Conservation (phyloP, 345 rosid species). For the Firmiana major region DNA sequence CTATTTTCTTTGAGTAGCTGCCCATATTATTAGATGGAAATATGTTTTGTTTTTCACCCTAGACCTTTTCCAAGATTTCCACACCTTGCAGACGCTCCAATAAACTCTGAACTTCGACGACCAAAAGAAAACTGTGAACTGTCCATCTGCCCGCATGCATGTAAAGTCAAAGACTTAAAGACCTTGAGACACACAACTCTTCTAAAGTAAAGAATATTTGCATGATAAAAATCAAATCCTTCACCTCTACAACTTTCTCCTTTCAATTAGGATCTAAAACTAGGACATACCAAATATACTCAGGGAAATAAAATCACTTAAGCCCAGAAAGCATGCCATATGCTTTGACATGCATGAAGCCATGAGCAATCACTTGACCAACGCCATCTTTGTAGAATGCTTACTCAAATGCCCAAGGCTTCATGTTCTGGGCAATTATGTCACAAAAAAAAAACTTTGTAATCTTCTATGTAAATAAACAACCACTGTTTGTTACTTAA, state of each 20-base stretch:
- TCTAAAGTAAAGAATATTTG: too few species aligned
- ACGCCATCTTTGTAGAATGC: not conserved
- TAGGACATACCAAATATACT: not conserved
- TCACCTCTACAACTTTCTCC: not conserved
- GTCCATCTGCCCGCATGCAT: too few species aligned
- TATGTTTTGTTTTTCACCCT: too few species aligned
- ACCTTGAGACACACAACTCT: not conserved
- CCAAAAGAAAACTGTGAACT: too few species aligned
- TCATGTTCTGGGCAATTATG: not conserved
- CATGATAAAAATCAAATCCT: not conserved
- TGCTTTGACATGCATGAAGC: not conserved
- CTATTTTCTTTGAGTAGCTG: too few species aligned
- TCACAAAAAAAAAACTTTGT: not conserved
- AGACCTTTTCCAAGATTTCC: too few species aligned
- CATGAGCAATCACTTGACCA: not conserved
- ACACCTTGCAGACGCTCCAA: too few species aligned
- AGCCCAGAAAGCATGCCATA: not conserved
- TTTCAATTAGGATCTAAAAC: not conserved
- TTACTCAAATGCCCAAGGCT: not conserved
- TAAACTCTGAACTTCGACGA: too few species aligned
- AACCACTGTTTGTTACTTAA: not conserved
- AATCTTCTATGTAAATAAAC: not conserved
- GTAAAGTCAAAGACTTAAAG: too few species aligned
- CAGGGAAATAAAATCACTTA: not conserved
- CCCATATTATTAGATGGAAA: too few species aligned